A percentile compares a stretch with the other conserved stretches of the same genome.
These are phyloP conservation scores for Cystofilobasidium macerans DNA, from an alignment of 768 basidiomycete genomes.

Conservation along the genomic window DNA sequence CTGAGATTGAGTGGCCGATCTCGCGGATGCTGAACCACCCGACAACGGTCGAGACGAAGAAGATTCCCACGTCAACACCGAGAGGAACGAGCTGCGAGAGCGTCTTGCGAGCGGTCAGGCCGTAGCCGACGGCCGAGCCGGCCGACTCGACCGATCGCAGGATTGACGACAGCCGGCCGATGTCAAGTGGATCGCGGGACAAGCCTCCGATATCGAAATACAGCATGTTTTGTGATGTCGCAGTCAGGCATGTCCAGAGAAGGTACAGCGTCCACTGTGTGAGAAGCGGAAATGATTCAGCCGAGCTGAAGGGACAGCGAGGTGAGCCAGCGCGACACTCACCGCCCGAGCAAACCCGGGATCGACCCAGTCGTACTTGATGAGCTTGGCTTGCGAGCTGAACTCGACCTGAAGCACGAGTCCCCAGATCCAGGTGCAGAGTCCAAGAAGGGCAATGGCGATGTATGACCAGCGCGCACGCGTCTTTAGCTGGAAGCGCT, in stretches of 20 bases:
- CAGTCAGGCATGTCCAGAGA: not conserved
- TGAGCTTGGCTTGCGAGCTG: not conserved
- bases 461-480: conserved; percentile 15
- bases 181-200: conserved; percentile 8
- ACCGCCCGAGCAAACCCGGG: conserved; percentile 10
- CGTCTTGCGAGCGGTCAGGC: conserved; percentile 19
- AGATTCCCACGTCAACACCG: conserved; percentile 26
- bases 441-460: conserved; percentile 7
- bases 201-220: conserved; percentile 21
- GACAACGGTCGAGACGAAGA: conserved; percentile 4
- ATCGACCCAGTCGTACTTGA: conserved; percentile 15
- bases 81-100: conserved; percentile 25
- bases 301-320: too few species aligned
- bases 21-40: conserved; percentile 24
- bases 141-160: conserved; percentile 26
- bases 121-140: conserved; percentile 23
- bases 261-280: not conserved
- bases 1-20: conserved; percentile 11
- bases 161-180: conserved; percentile 27
- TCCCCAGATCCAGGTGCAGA: conserved; percentile 23
- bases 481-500: conserved; percentile 16
- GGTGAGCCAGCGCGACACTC: not conserved
- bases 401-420: conserved; percentile 21
- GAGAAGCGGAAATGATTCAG: too few species aligned
- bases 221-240: conserved; percentile 3